phyloP scores from a whole-genome alignment of 306 rosid genomes.

The Lotus japonicus region DNA sequence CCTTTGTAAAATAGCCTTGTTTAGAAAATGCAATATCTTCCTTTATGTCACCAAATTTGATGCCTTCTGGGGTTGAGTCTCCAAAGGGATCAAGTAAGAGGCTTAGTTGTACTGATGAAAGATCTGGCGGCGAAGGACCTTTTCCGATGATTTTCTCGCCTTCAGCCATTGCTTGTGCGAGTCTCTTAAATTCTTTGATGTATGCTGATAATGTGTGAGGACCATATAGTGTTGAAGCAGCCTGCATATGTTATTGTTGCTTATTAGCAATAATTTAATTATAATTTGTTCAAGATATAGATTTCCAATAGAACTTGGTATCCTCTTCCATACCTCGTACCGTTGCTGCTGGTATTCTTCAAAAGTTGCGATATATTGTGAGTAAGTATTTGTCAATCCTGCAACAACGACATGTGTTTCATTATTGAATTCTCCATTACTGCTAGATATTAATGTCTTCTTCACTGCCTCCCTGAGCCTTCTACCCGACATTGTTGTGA shows the following conservation, averaged over 20 bases:
- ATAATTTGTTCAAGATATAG: not conserved
- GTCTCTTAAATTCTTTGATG: slow-evolving; percentile 74
- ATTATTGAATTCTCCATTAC: slow-evolving; percentile 47
- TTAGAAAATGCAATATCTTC: slow-evolving; percentile 51
- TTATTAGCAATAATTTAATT: not conserved
- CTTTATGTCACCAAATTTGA: slow-evolving; percentile 59
- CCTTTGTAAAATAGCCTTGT: slow-evolving; percentile 45
- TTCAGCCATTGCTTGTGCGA: slow-evolving; percentile 62
- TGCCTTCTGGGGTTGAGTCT: slow-evolving; percentile 40
- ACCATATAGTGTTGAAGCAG: slow-evolving; percentile 83
- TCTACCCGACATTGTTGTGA: slow-evolving; percentile 88
- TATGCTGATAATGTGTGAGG: slow-evolving; percentile 84
- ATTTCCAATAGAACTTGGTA: not conserved
- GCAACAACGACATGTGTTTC: slow-evolving; percentile 61
- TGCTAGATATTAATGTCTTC: slow-evolving; percentile 49
- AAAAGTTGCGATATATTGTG: slow-evolving; percentile 70
- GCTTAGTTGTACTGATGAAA: slow-evolving; percentile 44
- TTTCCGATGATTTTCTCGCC: slow-evolving; percentile 27
- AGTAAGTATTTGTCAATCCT: slow-evolving; percentile 80
- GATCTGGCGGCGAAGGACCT: slow-evolving; percentile 66
- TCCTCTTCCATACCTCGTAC: slow-evolving; percentile 48
- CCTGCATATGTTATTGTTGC: slow-evolving; percentile 32
- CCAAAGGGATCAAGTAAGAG: slow-evolving; percentile 31
- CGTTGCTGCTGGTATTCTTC: slow-evolving; percentile 76
- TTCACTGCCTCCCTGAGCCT: slow-evolving; percentile 66